Evolutionary conservation across 495 filamentous ascomycete species (phyloP).

Genomic region (Lasiosphaeriaceae sp.): DNA sequence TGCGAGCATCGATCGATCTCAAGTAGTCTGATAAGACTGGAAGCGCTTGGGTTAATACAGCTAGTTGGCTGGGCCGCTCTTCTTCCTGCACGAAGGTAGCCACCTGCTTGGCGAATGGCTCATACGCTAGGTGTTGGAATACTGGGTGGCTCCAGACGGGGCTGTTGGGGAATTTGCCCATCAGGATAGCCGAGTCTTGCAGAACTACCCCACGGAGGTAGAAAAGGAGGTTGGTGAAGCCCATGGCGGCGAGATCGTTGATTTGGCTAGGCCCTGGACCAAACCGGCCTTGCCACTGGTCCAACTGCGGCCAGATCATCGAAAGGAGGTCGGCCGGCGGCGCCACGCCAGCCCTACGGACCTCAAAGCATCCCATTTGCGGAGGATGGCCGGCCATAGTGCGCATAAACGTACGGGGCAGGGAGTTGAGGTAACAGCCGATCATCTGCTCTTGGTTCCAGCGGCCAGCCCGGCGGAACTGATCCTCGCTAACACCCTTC

Average conservation of each 20-base stretch:
- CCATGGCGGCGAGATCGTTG: background rate
- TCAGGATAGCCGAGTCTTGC: background rate
- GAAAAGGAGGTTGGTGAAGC: slow-evolving; percentile 4
- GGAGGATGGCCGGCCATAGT: background rate
- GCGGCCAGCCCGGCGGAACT: background rate
- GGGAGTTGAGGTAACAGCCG: slow-evolving; percentile 1
- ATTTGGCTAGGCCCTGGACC: background rate
- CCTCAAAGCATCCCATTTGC: slow-evolving; percentile 1
- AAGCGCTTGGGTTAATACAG: background rate
- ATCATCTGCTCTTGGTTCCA: slow-evolving; percentile 4
- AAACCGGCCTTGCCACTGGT: background rate
- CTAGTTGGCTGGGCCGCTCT: background rate
- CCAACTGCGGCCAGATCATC: slow-evolving; percentile 1
- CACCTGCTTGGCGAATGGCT: background rate
- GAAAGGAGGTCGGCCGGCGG: background rate
- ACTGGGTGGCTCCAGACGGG: background rate
- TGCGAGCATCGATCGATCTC: background rate
- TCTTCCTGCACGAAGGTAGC: background rate
- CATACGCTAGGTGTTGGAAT: background rate
- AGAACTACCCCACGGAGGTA: slow-evolving; percentile 4
- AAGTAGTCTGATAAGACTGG: background rate
- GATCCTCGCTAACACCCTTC: slow-evolving; percentile 1
- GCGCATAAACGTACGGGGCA: background rate
- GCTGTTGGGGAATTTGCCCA: background rate
- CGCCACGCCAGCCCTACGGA: background rate